A percentile compares a stretch with the other conserved stretches of the same genome.
These are phyloP conservation scores for Elaeagnus macrophylla DNA, from an alignment of 306 rosid species.

Conservation along the genomic window DNA sequence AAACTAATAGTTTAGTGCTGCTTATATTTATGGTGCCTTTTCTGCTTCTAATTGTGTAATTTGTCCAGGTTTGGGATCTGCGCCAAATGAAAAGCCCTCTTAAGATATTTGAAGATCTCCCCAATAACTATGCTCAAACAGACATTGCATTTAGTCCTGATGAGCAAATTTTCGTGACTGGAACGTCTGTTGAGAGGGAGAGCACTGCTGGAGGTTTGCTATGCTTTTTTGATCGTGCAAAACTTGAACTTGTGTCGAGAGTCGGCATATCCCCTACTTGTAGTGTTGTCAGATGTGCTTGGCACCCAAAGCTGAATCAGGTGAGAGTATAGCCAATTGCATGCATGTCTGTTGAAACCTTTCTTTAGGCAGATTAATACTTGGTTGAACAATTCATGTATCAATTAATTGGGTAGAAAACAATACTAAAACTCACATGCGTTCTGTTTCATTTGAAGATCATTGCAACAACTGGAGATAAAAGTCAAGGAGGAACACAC, in stretches of 20 bases:
- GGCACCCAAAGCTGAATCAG: conserved; percentile 97
- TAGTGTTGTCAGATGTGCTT: conserved; percentile 83
- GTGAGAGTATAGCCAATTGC: conserved; percentile 24
- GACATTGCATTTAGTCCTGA: conserved; percentile 79
- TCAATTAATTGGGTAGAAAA: not conserved
- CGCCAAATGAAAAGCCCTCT: conserved; percentile 67
- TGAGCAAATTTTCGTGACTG: conserved; percentile 83
- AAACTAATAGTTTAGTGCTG: conserved; percentile 17
- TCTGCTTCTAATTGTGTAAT: conserved; percentile 13
- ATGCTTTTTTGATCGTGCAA: conserved; percentile 67
- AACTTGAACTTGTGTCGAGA: conserved; percentile 78
- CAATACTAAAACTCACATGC: conserved; percentile 4
- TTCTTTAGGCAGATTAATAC: not conserved
- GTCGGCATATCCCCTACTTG: conserved; percentile 78
- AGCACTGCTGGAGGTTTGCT: conserved; percentile 76
- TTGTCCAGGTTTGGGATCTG: conserved; percentile 84
- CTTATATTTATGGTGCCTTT: not conserved
- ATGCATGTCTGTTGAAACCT: conserved; percentile 3
- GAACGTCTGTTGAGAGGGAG: conserved; percentile 83
- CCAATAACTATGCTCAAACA: conserved; percentile 86
- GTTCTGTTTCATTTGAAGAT: conserved; percentile 36
- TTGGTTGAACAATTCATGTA: not conserved
- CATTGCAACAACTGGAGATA: conserved; percentile 80
- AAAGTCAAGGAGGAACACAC: conserved; percentile 91
- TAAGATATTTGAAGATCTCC: conserved; percentile 73